Conservation (phyloP, 129 eudicot species). For the Flaveria robusta region DNA sequence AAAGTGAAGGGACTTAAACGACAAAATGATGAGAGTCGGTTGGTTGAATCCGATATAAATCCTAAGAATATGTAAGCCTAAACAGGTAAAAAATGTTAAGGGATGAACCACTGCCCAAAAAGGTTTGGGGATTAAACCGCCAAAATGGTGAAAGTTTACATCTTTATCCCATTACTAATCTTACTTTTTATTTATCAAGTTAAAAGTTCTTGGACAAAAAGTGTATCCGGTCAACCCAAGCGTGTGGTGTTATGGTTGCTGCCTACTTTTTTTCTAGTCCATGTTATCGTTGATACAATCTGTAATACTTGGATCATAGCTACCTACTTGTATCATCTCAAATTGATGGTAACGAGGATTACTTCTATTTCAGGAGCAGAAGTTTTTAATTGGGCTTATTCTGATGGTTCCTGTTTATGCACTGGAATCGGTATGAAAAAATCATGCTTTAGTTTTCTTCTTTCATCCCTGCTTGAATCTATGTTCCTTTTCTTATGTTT, state of each 20-base stretch:
- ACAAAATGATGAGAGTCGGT: neutral
- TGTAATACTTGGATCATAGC: constrained; percentile 5
- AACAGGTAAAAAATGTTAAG: neutral
- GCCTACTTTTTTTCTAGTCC: neutral
- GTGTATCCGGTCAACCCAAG: neutral
- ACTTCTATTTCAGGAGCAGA: constrained; percentile 71
- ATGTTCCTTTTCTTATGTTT: constrained; percentile 2
- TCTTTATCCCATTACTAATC: neutral
- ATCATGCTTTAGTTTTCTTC: constrained; percentile 9
- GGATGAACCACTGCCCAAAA: neutral
- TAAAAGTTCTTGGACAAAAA: neutral
- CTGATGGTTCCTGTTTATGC: constrained; percentile 94
- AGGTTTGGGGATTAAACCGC: neutral
- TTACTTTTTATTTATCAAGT: neutral
- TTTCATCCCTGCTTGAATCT: neutral
- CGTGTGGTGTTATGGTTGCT: neutral
- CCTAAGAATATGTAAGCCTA: neutral
- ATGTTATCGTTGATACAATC: constrained; percentile 9
- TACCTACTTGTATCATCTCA: constrained; percentile 1
- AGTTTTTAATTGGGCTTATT: constrained; percentile 74
- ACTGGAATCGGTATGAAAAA: constrained; percentile 58
- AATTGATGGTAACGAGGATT: constrained; percentile 15
- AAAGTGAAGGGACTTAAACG: neutral
- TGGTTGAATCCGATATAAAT: neutral
- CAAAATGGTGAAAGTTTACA: neutral